phyloP scores from a whole-genome alignment of 164 flowering plant genomes.

The Nymphaea colorata region DNA sequence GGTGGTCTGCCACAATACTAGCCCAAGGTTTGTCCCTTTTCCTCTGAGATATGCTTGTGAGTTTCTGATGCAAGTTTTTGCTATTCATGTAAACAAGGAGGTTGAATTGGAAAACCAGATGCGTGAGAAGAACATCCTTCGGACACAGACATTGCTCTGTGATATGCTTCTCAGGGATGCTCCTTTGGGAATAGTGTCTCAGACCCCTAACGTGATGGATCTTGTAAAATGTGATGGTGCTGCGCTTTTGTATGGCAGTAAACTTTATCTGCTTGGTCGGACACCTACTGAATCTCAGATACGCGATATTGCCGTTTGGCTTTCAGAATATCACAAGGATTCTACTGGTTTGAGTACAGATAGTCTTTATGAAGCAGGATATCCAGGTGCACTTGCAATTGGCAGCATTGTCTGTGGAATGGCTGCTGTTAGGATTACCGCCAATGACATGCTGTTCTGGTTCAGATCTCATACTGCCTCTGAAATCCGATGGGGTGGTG shows the following conservation, averaged over 20 bases:
- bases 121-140: constrained; percentile 72
- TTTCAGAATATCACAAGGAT: constrained; percentile 62
- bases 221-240: constrained; percentile 96
- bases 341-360: constrained; percentile 94
- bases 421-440: constrained; percentile 79
- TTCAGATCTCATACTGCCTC: constrained; percentile 79
- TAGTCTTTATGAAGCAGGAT: constrained; percentile 85
- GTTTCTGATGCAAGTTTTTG: constrained; percentile 90
- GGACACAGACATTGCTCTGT: constrained; percentile 86
- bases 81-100: constrained; percentile 85
- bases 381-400: constrained; percentile 63
- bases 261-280: constrained; percentile 49
- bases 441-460: constrained; percentile 83
- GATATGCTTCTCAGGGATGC: constrained; percentile 92
- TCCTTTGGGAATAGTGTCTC: constrained; percentile 74
- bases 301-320: constrained; percentile 55
- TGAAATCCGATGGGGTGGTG: constrained; percentile 92
- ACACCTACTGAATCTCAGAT: constrained; percentile 62
- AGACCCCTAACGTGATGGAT: constrained; percentile 83
- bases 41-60: constrained; percentile 96
- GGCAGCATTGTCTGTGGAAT: constrained; percentile 79
- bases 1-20: constrained; percentile 82
- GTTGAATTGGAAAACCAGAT: constrained; percentile 73
- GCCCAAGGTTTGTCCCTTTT: constrained; percentile 90
- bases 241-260: constrained; percentile 48